Base-by-base conservation (phyloP, 371 early-diverging fungal species). In the Circinella umbellata region DNA sequence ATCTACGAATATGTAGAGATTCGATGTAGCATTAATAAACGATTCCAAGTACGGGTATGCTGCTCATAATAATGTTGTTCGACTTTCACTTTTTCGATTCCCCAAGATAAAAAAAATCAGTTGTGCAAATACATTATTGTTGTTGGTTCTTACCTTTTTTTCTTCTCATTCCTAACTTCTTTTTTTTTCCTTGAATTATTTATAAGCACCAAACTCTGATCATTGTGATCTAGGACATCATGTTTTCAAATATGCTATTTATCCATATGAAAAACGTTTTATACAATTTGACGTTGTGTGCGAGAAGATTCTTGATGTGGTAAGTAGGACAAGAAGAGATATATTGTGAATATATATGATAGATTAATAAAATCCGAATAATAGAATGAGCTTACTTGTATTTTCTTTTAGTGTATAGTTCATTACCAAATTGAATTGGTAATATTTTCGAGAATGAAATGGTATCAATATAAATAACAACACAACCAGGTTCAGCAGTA, bases 21-120 rank as follows among this genome's bases (percentile, higher is more conserved):
- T 93, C 76, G 99, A 98, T 55, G 92, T 97, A 20, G 91, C 98
- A 0, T 75, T 99, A 63, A 70, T 98, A 66, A 98, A 95, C 73
- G 97, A 99, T 76, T 91, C 94, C 90, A 97, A 94, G 69, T 96
- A 94, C 70, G 93, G 94, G 8, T 94, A 94, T 79, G 87, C 97
- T 0, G 91, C 91, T 36, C 90, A 93, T 62, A 39, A 82, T 10
- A 94, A 93, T 66, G 82, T 88, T 1, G 96, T 97, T 86, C 77
- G 94, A 0, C 77, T 99, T 61, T 92, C 95, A 1, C 71, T 99
- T 17, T 76, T 99, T 49, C 87, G 96, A 8, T 79, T 96, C 0
- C 96, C 98, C 18, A 98, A 97, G 83, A 64, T 88, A 88, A 72
- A n/a, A n/a, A n/a, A n/a, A n/a, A n/a, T n/a, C n/a, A n/a, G n/a